phyloP scores from a whole-genome alignment of 768 basidiomycete species.

The Tulasnella sp. region DNA sequence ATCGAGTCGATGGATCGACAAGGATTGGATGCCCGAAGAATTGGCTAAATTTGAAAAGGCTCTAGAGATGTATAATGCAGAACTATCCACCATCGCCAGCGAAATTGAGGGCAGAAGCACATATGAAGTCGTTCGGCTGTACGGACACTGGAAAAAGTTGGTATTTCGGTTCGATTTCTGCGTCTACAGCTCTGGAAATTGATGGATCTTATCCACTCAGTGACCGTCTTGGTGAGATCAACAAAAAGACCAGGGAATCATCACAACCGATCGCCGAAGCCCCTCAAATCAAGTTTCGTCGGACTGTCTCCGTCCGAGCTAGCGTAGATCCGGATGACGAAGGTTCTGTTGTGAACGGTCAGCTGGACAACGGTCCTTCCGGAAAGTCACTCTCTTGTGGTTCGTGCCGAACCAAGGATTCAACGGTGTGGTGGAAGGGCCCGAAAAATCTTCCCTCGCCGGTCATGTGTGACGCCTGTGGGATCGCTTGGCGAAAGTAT shows the following conservation, averaged over 20 bases:
- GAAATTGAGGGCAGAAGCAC: conserved; percentile 61
- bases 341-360: conserved; percentile 54
- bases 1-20: conserved; percentile 57
- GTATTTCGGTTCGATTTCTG: conserved; percentile 15
- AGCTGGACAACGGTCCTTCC: conserved; percentile 40
- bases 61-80: conserved; percentile 60
- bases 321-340: conserved; percentile 49
- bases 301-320: conserved; percentile 25
- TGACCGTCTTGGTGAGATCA: conserved; percentile 58
- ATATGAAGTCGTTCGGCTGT: conserved; percentile 72
- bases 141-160: conserved; percentile 80
- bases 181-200: conserved; percentile 5
- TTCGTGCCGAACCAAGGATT: conserved; percentile 74
- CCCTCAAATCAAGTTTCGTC: conserved; percentile 30
- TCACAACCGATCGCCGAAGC: conserved; percentile 31
- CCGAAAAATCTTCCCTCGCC: conserved; percentile 58
- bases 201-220: conserved; percentile 31
- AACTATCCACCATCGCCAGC: conserved; percentile 66
- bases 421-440: conserved; percentile 81
- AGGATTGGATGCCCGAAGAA: conserved; percentile 61
- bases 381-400: conserved; percentile 40
- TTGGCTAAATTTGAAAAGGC: conserved; percentile 66
- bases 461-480: conserved; percentile 80
- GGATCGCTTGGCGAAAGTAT: conserved; percentile 86
- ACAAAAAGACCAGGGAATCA: conserved; percentile 38